Base-by-base conservation (phyloP, 2,329 filamentous ascomycete species). In the Fusarium cyanostomum region DNA sequence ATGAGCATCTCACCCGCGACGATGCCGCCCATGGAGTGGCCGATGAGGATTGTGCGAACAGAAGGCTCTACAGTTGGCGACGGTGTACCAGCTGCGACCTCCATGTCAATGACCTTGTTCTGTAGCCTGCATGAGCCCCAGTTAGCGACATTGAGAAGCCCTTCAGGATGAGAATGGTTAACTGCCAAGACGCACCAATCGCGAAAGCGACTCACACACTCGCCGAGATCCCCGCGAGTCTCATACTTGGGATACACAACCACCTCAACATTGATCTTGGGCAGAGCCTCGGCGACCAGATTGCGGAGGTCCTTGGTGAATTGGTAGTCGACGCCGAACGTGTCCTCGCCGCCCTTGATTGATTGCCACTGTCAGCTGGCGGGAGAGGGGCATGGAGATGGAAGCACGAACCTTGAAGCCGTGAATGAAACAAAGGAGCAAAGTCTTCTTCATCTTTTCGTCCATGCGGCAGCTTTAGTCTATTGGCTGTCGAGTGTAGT, bases 11-110 rank as follows among this genome's bases (percentile, higher is more conserved):
- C 95, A 30, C 93, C 94, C 10, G 92, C 94, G 42, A 98, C 93
- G 70, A 98, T 97, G 69, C 95, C 95, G 68, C 91, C 91, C 91
- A 91, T 97, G 8, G 90, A 94, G 75, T 97, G 94, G 21, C 94
- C 94, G 55, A 96, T 81, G 13, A 97, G 84, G 42, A 97, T 84
- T 26, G 91, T 90, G 71, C 88, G 89, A 16, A 97, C 92, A 0
- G 90, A 92, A 6, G 93, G 92, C 60, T 96, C 92, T 63, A 96
- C 84, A 1, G 92, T 96, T 1, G 94, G 94, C 6, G 90, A 94
- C 2, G 91, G 86, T 1, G 92, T 94, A 41, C 84, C 83, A 67
- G 91, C 90, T 26, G 85, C 88, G 55, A 97, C 94, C 78, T 99
- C 94, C 71, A 97, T 82, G 75, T 98, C 95, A 70, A 98, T 97